These are phyloP conservation scores for Reticulascus tulasneorum DNA, from an alignment of 2,329 filamentous ascomycete genomes.

Conservation along the genomic window DNA sequence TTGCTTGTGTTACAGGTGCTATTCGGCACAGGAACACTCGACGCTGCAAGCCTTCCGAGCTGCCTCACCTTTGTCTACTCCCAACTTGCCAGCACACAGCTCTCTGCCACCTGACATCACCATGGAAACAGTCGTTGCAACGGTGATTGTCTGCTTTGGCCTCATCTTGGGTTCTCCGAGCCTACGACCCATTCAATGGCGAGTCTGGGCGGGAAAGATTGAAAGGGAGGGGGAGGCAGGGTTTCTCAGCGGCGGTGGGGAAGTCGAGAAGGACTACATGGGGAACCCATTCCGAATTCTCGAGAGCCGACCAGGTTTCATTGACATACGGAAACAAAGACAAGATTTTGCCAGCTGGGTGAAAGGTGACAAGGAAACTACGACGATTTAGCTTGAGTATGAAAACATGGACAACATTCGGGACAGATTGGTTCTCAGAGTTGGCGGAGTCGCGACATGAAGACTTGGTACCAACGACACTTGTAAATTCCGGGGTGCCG, in stretches of 20 bases:
- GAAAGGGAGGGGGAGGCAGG: conserved; percentile 68
- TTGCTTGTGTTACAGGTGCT: conserved; percentile 60
- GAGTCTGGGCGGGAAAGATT: conserved; percentile 77
- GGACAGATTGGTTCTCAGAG: no score
- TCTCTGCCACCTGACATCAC: conserved; percentile 80
- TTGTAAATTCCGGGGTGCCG: no score
- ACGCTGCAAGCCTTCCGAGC: conserved; percentile 59
- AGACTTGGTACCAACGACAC: no score
- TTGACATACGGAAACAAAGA: conserved; percentile 79
- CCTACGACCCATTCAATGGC: conserved; percentile 81
- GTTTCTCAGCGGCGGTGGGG: conserved; percentile 53
- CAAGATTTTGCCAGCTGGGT: conserved; percentile 77
- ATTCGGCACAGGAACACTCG: conserved; percentile 92
- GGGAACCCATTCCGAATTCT: conserved; percentile 77
- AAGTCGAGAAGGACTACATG: conserved; percentile 64
- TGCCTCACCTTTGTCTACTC: conserved; percentile 29
- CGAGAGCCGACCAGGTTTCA: conserved; percentile 78
- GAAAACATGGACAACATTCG: no score
- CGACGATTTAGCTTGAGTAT: no score
- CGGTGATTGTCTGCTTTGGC: conserved; percentile 76
- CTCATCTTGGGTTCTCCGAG: conserved; percentile 74
- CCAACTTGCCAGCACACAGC: conserved; percentile 39
- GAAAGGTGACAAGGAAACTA: conserved; percentile 26
- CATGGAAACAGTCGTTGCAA: conserved; percentile 77
- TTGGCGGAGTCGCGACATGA: no score